Conservation (phyloP, 768 basidiomycete genomes). For the Lactarius tabidus region DNA sequence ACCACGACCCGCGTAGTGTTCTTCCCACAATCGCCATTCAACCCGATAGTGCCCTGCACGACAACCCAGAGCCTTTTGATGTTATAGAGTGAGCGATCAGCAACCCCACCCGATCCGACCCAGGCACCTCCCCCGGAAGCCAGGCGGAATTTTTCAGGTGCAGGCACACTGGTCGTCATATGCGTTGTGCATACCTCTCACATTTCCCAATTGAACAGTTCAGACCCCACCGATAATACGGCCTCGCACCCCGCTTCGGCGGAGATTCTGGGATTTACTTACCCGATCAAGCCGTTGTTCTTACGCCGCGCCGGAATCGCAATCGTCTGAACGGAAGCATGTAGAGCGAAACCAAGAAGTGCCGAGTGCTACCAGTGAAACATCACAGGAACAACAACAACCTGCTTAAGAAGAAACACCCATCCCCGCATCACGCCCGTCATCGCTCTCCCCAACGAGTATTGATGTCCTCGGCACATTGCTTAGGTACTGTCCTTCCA, state of each 20-base stretch:
- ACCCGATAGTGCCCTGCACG: conserved; percentile 1
- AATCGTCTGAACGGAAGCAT: conserved; percentile 11
- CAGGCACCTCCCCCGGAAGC: conserved; percentile 27
- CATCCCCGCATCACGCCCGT: conserved; percentile 20
- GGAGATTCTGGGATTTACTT: conserved; percentile 17
- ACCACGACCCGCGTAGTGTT: too few relatives aligned
- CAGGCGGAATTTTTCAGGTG: conserved; percentile 58
- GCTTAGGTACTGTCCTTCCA: conserved; percentile 52
- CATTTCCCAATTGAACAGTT: conserved; percentile 35
- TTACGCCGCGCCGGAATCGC: conserved; percentile 19
- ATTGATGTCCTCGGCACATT: conserved; percentile 82
- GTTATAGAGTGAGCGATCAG: conserved; percentile 21
- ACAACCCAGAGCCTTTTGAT: conserved; percentile 14
- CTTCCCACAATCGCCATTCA: neutral
- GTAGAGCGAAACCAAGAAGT: conserved; percentile 11
- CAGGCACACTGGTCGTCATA: conserved; percentile 76
- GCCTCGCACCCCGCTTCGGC: conserved; percentile 7
- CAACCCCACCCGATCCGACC: conserved; percentile 24
- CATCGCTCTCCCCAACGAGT: conserved; percentile 59
- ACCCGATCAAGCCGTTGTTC: conserved; percentile 22
- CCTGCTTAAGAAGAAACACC: conserved; percentile 9
- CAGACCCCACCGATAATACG: conserved; percentile 13
- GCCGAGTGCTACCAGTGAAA: conserved; percentile 12
- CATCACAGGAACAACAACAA: neutral
- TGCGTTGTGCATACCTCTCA: conserved; percentile 79